Conservation (phyloP, 169 alveolate genomes). For the Theileria luwenshuni region DNA sequence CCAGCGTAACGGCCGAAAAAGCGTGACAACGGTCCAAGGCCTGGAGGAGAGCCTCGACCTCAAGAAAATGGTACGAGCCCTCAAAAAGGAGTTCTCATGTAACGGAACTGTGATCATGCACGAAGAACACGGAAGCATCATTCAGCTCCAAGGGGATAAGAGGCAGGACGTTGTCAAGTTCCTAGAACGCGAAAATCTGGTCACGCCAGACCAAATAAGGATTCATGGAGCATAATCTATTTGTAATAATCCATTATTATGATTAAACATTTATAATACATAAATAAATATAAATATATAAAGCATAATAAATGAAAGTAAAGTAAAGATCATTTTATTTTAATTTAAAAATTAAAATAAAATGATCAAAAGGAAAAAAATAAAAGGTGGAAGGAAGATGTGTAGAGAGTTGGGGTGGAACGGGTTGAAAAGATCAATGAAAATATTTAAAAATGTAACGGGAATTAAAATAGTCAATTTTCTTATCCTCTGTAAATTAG, state of each 20-base stretch:
- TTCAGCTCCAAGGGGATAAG: conserved; percentile 89
- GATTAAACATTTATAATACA: too few relatives aligned
- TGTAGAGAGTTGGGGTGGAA: conserved; percentile 3
- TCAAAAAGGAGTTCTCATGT: conserved; percentile 90
- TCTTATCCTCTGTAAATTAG: not conserved
- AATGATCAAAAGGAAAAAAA: not conserved
- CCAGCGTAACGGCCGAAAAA: conserved; percentile 92
- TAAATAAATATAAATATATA: too few relatives aligned
- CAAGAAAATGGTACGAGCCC: conserved; percentile 89
- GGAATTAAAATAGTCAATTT: not conserved
- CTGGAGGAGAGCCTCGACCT: conserved; percentile 87
- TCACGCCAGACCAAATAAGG: conserved; percentile 85
- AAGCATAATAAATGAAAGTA: not conserved
- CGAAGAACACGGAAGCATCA: conserved; percentile 89
- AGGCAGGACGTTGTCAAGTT: conserved; percentile 88
- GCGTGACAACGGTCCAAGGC: conserved; percentile 93
- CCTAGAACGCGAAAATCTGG: conserved; percentile 86
- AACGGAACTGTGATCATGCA: conserved; percentile 92
- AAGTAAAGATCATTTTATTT: not conserved
- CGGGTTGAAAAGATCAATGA: not conserved
- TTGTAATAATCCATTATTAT: not conserved
- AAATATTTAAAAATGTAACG: not conserved
- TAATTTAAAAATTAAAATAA: not conserved
- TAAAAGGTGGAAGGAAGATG: not conserved
- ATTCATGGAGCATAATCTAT: conserved; percentile 86